phyloP scores from a whole-genome alignment of 345 rosid genomes.

The Corymbia maculata region DNA sequence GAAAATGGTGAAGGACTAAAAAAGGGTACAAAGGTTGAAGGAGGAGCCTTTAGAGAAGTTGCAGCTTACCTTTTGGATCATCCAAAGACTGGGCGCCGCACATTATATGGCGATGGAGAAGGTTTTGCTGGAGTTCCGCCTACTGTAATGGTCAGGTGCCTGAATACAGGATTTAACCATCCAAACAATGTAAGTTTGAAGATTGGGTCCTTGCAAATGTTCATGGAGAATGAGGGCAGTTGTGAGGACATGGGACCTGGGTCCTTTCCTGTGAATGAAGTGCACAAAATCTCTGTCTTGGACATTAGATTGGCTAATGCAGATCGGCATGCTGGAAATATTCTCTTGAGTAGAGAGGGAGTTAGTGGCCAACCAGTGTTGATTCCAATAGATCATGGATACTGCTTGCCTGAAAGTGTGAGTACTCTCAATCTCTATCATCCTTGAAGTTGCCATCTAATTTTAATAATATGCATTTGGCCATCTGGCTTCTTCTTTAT shows the following conservation, averaged over 20 bases:
- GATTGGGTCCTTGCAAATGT: slow-evolving; percentile 40
- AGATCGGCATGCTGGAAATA: slow-evolving; percentile 39
- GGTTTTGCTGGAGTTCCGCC: slow-evolving; percentile 40
- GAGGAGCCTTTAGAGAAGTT: slow-evolving; percentile 40
- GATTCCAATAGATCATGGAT: slow-evolving; percentile 43
- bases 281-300: slow-evolving; percentile 29
- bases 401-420: slow-evolving; percentile 39
- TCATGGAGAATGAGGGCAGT: slow-evolving; percentile 23
- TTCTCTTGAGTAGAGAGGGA: slow-evolving; percentile 12
- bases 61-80: slow-evolving; percentile 39
- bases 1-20: slow-evolving; percentile 28
- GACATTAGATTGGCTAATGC: slow-evolving; percentile 41
- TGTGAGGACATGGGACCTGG: slow-evolving; percentile 42
- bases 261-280: slow-evolving; percentile 31
- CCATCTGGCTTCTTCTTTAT: neutral
- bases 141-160: slow-evolving; percentile 19
- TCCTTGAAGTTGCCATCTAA: neutral
- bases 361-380: slow-evolving; percentile 6
- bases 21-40: slow-evolving; percentile 37
- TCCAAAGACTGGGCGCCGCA: slow-evolving; percentile 12
- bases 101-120: slow-evolving; percentile 3
- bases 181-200: slow-evolving; percentile 5
- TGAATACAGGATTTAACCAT: slow-evolving; percentile 26
- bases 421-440: neutral
- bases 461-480: neutral